Conservation (phyloP, 1,139 yeast genomes). For the Taphrina wiesneri region DNA sequence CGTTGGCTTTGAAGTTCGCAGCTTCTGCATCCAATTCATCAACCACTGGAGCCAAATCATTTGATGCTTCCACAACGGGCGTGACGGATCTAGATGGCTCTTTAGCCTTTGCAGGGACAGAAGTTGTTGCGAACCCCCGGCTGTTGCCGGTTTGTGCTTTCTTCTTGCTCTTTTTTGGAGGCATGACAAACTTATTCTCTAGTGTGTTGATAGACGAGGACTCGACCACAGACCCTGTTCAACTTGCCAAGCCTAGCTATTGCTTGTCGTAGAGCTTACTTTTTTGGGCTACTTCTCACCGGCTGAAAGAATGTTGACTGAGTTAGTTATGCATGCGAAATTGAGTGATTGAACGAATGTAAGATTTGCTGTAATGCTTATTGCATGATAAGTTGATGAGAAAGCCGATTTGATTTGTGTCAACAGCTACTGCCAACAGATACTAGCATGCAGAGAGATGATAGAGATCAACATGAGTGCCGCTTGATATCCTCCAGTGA, state of each 20-base stretch:
- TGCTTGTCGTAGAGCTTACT: background rate
- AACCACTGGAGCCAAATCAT: background rate
- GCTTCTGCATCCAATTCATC: background rate
- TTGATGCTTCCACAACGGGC: background rate
- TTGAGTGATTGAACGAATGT: background rate
- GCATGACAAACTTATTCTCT: no score
- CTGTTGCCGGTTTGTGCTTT: slow-evolving; percentile 21
- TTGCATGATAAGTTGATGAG: background rate
- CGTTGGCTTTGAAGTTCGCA: background rate
- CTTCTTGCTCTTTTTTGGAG: slow-evolving; percentile 16
- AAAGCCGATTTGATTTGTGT: background rate
- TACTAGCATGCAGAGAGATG: background rate
- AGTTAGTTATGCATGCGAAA: background rate
- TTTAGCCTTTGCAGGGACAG: slow-evolving; percentile 16
- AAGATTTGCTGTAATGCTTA: background rate
- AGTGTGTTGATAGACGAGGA: no score
- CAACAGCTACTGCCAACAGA: background rate
- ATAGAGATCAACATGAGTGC: no score
- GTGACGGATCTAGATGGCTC: background rate
- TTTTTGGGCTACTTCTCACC: background rate
- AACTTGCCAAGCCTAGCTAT: background rate
- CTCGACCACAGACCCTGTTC: no score
- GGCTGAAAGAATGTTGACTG: background rate
- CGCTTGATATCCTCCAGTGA: background rate
- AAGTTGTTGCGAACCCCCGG: slow-evolving; percentile 28